Base-by-base conservation (phyloP, 306 rosid genomes). In the Spatholobus suberectus region DNA sequence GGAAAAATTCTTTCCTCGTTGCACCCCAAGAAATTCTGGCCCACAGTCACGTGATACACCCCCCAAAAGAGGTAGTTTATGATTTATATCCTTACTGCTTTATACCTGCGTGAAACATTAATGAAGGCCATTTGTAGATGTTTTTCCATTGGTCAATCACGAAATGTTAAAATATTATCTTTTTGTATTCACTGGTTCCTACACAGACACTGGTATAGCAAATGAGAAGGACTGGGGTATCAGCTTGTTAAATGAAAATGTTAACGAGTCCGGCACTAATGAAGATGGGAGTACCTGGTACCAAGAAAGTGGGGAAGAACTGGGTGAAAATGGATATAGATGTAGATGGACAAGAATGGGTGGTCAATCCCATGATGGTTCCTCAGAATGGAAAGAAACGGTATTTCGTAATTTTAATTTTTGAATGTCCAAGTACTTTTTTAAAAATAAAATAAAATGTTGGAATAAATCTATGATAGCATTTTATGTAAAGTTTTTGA, bases 331-430 rank as follows among this genome's bases (percentile, higher is more conserved):
- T 89, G 99, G 99, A 76, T 93, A 82, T 89, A 90, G 99, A 96
- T 90, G 98, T 88, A 89, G 99, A 87, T 93, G 99, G 98, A 93
- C 99, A 80, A 90, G 93, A 89, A 93, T 95, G 99, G 96, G 99
- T 44, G 99, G 99, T 75, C 89, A 73, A 73, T 95, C 91, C 26
- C 73, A 84, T 58, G 98, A 90, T 79, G 89, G 87, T 75, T 92
- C 94, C 76, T 95, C 97, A 1, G 91, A 95, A 87, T 95, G 99
- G 99, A 95, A 87, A 87, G 99, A 96, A 91, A 91, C 91, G 96
- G 98, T 93, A 93, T 58, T 15, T 51, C 77, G 67, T 78, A 72
- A n/a, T 82, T 73, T 58, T 69, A 43, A 47, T 70, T 34, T 83
- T 72, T 75, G 14, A 37, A 75, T 57, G 68, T 77, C 21, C 24